A percentile compares a stretch with the other conserved stretches of the same genome.
Evolutionary conservation across 352 stramenopile species (phyloP).

Genomic region (Thraustotheca clavata): DNA sequence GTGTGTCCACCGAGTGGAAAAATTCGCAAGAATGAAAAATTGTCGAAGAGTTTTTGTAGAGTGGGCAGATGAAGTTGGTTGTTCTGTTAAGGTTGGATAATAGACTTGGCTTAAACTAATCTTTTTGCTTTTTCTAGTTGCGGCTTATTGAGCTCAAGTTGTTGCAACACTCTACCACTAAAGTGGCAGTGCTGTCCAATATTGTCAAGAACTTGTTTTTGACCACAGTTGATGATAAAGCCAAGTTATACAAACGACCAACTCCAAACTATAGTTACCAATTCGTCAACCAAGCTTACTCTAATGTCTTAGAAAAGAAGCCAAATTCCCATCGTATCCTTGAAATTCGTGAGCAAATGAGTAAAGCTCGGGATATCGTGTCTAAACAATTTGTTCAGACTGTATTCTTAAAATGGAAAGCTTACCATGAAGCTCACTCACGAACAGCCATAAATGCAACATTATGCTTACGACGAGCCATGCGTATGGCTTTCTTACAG

Average conservation of each 20-base stretch:
- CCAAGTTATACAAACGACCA: not conserved
- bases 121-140: slow-evolving; percentile 25
- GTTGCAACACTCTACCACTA: slow-evolving; percentile 42
- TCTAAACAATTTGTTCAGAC: slow-evolving; percentile 62
- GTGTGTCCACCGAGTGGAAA: slow-evolving; percentile 33
- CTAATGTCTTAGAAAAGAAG: slow-evolving; percentile 29
- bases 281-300: slow-evolving; percentile 52
- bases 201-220: slow-evolving; percentile 72
- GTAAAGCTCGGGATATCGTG: slow-evolving; percentile 39
- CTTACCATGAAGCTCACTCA: slow-evolving; percentile 33
- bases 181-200: slow-evolving; percentile 33
- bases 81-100: slow-evolving; percentile 25
- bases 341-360: slow-evolving; percentile 27
- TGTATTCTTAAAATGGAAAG: slow-evolving; percentile 55
- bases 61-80: slow-evolving; percentile 40
- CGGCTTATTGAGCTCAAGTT: slow-evolving; percentile 52
- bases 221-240: slow-evolving; percentile 27
- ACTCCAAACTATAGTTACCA: not conserved
- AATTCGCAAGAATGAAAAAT: slow-evolving; percentile 27
- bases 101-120: no score
- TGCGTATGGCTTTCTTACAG: slow-evolving; percentile 45
- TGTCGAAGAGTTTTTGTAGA: slow-evolving; percentile 34
- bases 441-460: slow-evolving; percentile 53
- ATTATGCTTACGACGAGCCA: slow-evolving; percentile 62
- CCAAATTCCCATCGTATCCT: slow-evolving; percentile 25